Evolutionary conservation across 75 land plant species (phyloP), one percentile per base, ranked within the genome.

Genomic region (Pinus tabuliformis): DNA sequence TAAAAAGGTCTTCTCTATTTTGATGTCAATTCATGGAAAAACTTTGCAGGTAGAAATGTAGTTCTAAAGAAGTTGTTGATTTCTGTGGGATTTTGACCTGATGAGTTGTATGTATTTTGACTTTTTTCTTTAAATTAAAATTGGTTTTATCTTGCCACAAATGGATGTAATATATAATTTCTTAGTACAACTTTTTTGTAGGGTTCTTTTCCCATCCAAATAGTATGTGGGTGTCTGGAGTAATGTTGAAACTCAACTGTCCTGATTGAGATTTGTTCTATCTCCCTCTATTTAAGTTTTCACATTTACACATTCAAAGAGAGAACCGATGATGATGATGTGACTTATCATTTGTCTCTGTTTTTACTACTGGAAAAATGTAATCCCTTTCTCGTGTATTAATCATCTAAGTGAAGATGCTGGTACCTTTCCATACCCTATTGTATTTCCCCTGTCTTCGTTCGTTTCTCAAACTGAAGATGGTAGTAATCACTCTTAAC

Each of bases 141-240:
- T 16, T 11, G 21, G 16, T 20, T 15, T 72, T 39, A 28, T 12
- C 56, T 49, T 45, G n/a, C 56, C 30, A 49, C 13, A 72, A 54
- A 72, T 21, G 56, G 13, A 0, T 5, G 1, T 14, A 13, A 18
- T 37, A 49, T 26, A 49, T 72, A 0, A 15, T 5, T 3, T 13
- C 0, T 22, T 4, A 12, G 28, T 21, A 24, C n/a, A 13, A 15
- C n/a, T 52, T 72, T 4, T 78, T 37, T 45, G 42, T 78, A 97
- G 99, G 95, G 92, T 52, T 91, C 93, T 1, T 94, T 97, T 76
- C 99, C 99, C 37, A 83, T 97, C 26, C 85, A 86, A 78, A 89
- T 88, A 36, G 65, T 97, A 58, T 92, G 90, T 90, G 90, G 95
- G 3, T 70, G 86, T 91, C 11, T 97, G 99, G 99, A 86, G 86